A percentile compares a stretch with the other conserved stretches of the same genome.
These are phyloP conservation scores for Penicillium sp. DNA, from an alignment of 2,329 filamentous ascomycete genomes.

Conservation along the genomic window DNA sequence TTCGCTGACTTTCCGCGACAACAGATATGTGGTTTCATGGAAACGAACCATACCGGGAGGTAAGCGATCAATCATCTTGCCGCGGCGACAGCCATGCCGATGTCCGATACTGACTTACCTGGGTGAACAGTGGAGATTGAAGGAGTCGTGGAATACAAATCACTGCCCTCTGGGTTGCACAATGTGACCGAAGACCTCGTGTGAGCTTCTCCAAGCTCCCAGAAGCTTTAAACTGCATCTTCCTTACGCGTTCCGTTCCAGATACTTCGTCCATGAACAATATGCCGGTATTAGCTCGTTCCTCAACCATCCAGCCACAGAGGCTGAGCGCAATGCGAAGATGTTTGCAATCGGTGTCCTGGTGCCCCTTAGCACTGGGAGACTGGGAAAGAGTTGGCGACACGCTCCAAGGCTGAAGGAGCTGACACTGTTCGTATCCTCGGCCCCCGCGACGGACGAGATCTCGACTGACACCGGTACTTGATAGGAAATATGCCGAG, in stretches of 20 bases:
- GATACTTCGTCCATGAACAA: constrained; percentile 84
- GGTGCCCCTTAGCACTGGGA: constrained; percentile 78
- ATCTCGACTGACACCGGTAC: constrained; percentile 14
- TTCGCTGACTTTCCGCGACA: constrained; percentile 16
- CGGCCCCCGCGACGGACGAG: background rate
- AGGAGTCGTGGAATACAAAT: constrained; percentile 92
- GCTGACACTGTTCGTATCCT: constrained; percentile 60
- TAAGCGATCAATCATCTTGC: constrained; percentile 35
- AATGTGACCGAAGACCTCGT: constrained; percentile 79
- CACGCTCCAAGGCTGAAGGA: constrained; percentile 73
- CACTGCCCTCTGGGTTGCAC: constrained; percentile 87
- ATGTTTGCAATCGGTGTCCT: constrained; percentile 91
- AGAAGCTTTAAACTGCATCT: background rate
- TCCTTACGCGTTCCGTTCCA: constrained; percentile 33
- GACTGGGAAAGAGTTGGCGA: constrained; percentile 82
- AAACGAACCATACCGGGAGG: constrained; percentile 67
- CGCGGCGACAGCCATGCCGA: background rate
- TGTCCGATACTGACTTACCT: constrained; percentile 18
- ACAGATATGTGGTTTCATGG: constrained; percentile 79
- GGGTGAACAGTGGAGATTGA: constrained; percentile 58
- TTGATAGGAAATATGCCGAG: constrained; percentile 54
- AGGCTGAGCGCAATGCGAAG: constrained; percentile 76
- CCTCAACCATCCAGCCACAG: constrained; percentile 74
- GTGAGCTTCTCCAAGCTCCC: constrained; percentile 30
- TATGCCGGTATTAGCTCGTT: constrained; percentile 91